phyloP scores from a whole-genome alignment of 306 rosid species.

The Hippophae rhamnoides region DNA sequence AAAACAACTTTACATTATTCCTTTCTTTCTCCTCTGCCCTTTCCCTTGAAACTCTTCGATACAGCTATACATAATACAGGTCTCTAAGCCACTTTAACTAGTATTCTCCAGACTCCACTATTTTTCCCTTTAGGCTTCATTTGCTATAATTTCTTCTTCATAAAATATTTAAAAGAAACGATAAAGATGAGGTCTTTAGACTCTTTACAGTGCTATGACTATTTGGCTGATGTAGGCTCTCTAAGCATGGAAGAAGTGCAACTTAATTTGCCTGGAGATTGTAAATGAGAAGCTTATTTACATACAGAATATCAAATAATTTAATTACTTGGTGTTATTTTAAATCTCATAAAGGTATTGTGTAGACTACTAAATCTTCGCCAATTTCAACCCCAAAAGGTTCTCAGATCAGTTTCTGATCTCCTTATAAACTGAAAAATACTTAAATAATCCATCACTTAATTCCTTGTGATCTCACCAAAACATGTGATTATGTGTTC shows the following conservation, averaged over 20 bases:
- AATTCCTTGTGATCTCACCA: conserved; percentile 7
- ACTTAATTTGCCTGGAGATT: conserved; percentile 9
- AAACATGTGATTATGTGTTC: background rate
- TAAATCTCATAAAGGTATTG: conserved; percentile 14
- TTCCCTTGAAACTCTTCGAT: conserved; percentile 1
- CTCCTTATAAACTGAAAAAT: conserved; percentile 8
- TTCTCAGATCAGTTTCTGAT: conserved; percentile 8
- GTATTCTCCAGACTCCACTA: too few relatives aligned
- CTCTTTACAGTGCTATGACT: background rate
- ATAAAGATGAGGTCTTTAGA: conserved; percentile 1
- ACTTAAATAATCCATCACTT: background rate
- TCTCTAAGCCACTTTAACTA: too few relatives aligned
- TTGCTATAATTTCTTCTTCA: background rate
- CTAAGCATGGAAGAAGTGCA: conserved; percentile 5
- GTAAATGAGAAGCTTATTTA: conserved; percentile 1
- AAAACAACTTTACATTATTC: conserved; percentile 10
- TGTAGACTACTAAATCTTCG: conserved; percentile 7
- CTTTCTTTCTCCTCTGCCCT: conserved; percentile 13
- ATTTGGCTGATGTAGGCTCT: background rate
- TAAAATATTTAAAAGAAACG: background rate
- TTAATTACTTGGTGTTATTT: background rate
- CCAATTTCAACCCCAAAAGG: conserved; percentile 18
- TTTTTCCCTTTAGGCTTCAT: background rate
- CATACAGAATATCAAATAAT: conserved; percentile 8
- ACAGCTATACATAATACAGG: background rate